These are phyloP conservation scores for Saccharomycopsis oosterbeekiorum DNA, from an alignment of 805 yeast species.

Conservation along the genomic window DNA sequence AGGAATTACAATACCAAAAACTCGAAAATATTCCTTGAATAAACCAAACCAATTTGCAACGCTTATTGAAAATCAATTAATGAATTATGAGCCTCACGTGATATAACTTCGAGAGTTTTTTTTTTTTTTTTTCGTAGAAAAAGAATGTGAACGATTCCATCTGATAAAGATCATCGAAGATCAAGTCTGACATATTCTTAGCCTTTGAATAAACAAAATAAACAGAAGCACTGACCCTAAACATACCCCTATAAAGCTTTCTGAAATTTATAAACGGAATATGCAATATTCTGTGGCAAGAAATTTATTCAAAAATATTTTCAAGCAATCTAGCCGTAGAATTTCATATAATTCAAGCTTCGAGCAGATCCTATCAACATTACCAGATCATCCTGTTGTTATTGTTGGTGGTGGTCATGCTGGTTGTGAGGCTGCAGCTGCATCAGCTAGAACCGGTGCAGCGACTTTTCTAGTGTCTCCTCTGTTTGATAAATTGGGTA, in stretches of 20 bases:
- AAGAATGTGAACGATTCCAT: neutral
- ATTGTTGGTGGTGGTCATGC: slow-evolving; percentile 99
- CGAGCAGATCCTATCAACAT: slow-evolving; percentile 2
- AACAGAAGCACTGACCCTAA: too few relatives aligned
- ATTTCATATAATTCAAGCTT: neutral
- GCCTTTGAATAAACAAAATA: too few relatives aligned
- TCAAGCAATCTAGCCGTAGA: neutral
- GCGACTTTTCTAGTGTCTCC: slow-evolving; percentile 72
- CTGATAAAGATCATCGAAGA: neutral
- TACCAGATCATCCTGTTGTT: slow-evolving; percentile 50
- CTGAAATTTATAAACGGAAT: neutral
- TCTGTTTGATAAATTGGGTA: slow-evolving; percentile 63
- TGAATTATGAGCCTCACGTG: neutral
- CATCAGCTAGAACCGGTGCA: slow-evolving; percentile 78
- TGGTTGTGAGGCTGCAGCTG: slow-evolving; percentile 96
- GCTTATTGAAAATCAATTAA: too few relatives aligned
- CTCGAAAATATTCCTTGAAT: too few relatives aligned
- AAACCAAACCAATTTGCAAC: too few relatives aligned
- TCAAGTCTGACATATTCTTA: neutral
- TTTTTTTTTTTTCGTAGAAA: neutral
- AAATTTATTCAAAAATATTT: neutral
- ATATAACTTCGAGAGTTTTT: neutral
- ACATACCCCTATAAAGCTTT: neutral
- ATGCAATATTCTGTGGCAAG: neutral
- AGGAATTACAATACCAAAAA: too few relatives aligned